phyloP scores from a whole-genome alignment of 768 basidiomycete genomes.

The Daedalea quercina region DNA sequence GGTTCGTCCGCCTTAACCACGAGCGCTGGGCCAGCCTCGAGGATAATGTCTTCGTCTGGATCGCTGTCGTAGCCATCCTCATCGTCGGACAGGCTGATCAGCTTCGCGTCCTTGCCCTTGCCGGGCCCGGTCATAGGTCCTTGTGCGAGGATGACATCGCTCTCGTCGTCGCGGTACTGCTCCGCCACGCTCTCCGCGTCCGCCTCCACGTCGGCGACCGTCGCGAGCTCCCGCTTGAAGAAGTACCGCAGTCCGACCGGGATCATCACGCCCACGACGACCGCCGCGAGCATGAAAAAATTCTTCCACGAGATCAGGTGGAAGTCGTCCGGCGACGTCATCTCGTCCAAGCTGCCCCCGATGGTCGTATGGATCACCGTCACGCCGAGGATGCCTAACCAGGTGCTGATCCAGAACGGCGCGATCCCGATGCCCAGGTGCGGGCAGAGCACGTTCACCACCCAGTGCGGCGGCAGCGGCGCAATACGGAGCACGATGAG shows the following conservation, averaged over 20 bases:
- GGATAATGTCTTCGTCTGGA: slow-evolving; percentile 62
- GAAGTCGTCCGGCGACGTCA: slow-evolving; percentile 93
- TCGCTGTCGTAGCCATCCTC: slow-evolving; percentile 38
- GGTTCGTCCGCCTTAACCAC: slow-evolving; percentile 30
- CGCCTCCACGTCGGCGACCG: slow-evolving; percentile 28
- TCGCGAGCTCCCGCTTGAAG: slow-evolving; percentile 58
- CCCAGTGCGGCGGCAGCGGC: slow-evolving; percentile 95
- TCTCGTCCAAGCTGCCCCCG: slow-evolving; percentile 86
- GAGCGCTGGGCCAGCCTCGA: slow-evolving; percentile 68
- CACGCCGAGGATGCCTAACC: slow-evolving; percentile 86
- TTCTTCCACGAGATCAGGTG: slow-evolving; percentile 90
- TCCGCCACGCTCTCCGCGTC: slow-evolving; percentile 30
- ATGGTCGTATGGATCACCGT: slow-evolving; percentile 94
- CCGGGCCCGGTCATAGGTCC: slow-evolving; percentile 42
- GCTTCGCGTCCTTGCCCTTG: slow-evolving; percentile 32
- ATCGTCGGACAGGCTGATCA: slow-evolving; percentile 26
- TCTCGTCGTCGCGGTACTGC: slow-evolving; percentile 18
- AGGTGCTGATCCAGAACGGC: slow-evolving; percentile 87
- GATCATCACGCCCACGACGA: slow-evolving; percentile 88
- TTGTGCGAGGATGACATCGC: slow-evolving; percentile 46
- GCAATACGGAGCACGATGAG: slow-evolving; percentile 93
- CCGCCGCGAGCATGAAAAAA: slow-evolving; percentile 76
- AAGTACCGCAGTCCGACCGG: slow-evolving; percentile 85
- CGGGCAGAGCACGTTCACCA: slow-evolving; percentile 87
- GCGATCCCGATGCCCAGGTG: slow-evolving; percentile 84